A percentile compares a stretch with the other conserved stretches of the same genome.
phyloP scores from a whole-genome alignment of 495 filamentous ascomycete genomes.

The Hypoxylon lienhwacheense region DNA sequence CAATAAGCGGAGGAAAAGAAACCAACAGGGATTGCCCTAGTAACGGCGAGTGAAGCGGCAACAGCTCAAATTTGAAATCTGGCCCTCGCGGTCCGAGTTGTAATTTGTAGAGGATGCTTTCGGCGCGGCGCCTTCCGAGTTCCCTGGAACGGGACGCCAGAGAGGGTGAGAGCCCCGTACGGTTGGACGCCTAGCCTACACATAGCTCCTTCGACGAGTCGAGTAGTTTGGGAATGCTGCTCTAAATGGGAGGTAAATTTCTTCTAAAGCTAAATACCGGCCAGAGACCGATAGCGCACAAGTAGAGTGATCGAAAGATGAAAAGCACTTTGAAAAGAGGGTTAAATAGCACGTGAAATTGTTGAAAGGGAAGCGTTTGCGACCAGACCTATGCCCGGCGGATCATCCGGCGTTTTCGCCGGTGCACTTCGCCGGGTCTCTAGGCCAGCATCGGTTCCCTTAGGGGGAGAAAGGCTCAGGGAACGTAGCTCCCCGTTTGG shows the following conservation, averaged over 20 bases:
- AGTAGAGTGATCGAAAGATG: no score
- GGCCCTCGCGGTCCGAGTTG: slow-evolving; percentile 57
- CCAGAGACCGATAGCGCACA: no score
- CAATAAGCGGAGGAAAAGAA: slow-evolving; percentile 75
- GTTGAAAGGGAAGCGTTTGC: no score
- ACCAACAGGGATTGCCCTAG: slow-evolving; percentile 70
- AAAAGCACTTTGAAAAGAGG: no score
- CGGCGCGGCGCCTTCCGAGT: slow-evolving; percentile 55
- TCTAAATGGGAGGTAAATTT: slow-evolving; percentile 67
- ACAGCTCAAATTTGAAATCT: slow-evolving; percentile 74
- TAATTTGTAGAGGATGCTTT: slow-evolving; percentile 68
- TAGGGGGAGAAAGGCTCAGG: no score
- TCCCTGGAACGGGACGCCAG: slow-evolving; percentile 61
- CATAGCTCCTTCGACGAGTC: slow-evolving; percentile 65
- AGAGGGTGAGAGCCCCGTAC: slow-evolving; percentile 65
- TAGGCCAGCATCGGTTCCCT: slow-evolving; percentile 45
- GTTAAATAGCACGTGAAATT: no score
- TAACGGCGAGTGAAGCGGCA: slow-evolving; percentile 72
- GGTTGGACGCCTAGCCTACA: slow-evolving; percentile 51
- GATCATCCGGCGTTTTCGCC: no score
- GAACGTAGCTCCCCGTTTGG: slow-evolving; percentile 66
- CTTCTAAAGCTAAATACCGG: no score
- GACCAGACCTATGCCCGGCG: no score
- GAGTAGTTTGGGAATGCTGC: slow-evolving; percentile 69
- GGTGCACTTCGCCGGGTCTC: background rate